phyloP scores from a whole-genome alignment of 1,139 yeast species.

The Magnusiomyces tetraspermus region DNA sequence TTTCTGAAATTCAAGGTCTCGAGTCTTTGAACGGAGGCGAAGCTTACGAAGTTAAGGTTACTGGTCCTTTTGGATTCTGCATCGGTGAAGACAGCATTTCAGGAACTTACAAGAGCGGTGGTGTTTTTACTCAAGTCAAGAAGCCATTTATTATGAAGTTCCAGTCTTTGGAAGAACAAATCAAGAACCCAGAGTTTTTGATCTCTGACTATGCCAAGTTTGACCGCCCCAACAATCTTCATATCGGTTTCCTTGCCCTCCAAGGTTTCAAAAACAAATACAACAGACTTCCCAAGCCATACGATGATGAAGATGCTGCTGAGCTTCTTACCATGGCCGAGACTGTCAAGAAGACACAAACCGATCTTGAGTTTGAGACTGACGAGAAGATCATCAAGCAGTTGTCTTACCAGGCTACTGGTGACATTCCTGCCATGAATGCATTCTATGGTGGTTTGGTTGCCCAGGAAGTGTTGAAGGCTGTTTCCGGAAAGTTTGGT shows the following conservation, averaged over 20 bases:
- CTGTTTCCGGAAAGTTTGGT: slow-evolving; percentile 85
- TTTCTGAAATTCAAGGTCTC: slow-evolving; percentile 74
- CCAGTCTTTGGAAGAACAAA: slow-evolving; percentile 54
- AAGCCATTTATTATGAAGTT: slow-evolving; percentile 60
- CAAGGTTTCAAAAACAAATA: slow-evolving; percentile 60
- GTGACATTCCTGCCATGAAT: slow-evolving; percentile 83
- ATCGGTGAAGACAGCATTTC: slow-evolving; percentile 45
- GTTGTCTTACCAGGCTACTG: slow-evolving; percentile 75
- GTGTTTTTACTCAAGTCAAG: slow-evolving; percentile 86
- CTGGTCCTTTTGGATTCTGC: slow-evolving; percentile 89
- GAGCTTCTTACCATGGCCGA: slow-evolving; percentile 55
- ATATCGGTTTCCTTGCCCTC: slow-evolving; percentile 85
- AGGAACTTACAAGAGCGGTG: slow-evolving; percentile 72
- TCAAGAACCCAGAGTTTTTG: slow-evolving; percentile 67
- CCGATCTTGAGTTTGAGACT: slow-evolving; percentile 47
- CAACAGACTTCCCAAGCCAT: slow-evolving; percentile 69
- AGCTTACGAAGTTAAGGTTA: slow-evolving; percentile 67
- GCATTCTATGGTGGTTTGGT: slow-evolving; percentile 92
- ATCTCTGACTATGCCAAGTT: slow-evolving; percentile 87
- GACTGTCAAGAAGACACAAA: slow-evolving; percentile 47
- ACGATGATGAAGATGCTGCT: slow-evolving; percentile 62
- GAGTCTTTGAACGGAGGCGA: slow-evolving; percentile 56
- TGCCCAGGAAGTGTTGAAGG: slow-evolving; percentile 94
- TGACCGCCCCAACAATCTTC: slow-evolving; percentile 83
- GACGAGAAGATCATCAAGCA: slow-evolving; percentile 61